Conservation (phyloP, 2,329 filamentous ascomycete genomes). For the Fusarium abutilonis region DNA sequence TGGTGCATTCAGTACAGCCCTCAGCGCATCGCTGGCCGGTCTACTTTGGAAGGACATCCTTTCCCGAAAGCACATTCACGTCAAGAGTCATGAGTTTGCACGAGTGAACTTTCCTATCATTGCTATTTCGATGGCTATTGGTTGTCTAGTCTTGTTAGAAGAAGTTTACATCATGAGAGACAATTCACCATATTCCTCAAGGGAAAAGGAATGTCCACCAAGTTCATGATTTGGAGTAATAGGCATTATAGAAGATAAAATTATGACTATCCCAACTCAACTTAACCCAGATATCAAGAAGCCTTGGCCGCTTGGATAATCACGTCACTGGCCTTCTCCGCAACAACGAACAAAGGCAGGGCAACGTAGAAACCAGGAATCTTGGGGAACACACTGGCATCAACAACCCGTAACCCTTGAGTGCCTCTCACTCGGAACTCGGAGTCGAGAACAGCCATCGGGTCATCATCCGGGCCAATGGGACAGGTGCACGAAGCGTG, state of each 20-base stretch:
- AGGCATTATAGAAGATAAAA: not conserved
- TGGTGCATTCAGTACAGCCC: conserved; percentile 76
- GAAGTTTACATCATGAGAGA: conserved; percentile 66
- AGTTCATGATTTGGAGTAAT: not conserved
- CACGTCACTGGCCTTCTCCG: conserved; percentile 63
- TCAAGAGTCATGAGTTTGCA: conserved; percentile 72
- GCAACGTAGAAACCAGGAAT: conserved; percentile 41
- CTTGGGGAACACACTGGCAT: conserved; percentile 63
- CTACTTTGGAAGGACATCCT: conserved; percentile 79
- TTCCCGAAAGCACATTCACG: conserved; percentile 71
- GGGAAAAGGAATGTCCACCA: conserved; percentile 4
- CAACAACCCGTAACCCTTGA: conserved; percentile 66
- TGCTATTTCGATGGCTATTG: conserved; percentile 72
- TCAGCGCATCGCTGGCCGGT: conserved; percentile 76
- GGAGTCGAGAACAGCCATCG: conserved; percentile 57
- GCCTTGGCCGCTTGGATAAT: conserved; percentile 45
- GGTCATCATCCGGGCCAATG: conserved; percentile 47
- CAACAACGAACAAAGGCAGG: conserved; percentile 52
- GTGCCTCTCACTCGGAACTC: conserved; percentile 67
- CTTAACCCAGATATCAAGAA: not conserved
- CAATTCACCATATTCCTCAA: conserved; percentile 22
- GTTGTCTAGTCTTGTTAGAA: conserved; percentile 68
- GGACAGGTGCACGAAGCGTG: conserved; percentile 49
- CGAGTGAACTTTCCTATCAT: conserved; percentile 77
- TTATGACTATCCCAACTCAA: not conserved